Base-by-base conservation (phyloP, 2,329 filamentous ascomycete genomes). In the Cladophialophora carrionii region DNA sequence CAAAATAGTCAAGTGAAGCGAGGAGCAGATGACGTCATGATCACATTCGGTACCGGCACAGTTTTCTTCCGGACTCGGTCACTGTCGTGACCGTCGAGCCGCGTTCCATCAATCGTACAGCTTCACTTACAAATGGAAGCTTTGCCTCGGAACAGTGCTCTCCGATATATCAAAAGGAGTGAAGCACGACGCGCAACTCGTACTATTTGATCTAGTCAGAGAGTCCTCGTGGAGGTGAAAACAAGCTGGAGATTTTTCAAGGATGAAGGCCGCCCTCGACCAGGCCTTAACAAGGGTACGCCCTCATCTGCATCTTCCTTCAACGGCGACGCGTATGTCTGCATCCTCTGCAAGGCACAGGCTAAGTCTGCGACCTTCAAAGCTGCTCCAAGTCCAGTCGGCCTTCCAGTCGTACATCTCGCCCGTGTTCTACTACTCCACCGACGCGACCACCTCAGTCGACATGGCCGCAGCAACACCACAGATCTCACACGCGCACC, bases 221-320 rank as follows among this genome's bases (percentile, higher is more conserved):
- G 37, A 17, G 17, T 7, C n/a, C 17, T 43, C 37, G 7, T 5
- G 17, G 37, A 17, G 34, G 20, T 9, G 14, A 20, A 8, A 22
- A 41, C 20, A 5, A 24, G 46, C 3, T 5, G 22, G 17, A 29
- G 14, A 17, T n/a, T 41, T 12, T 14, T n/a, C 17, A n/a, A 37
- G 29, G 20, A 65, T 65, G 63, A 65, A 62, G 34, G 46, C 31
- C 46, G 57, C 53, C 9, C 46, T 65, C 2, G 48, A 57, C 46
- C 62, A 67, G 58, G 65, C 49, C 24, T 56, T 67, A 26, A 58
- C 62, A 59, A 62, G 62, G 55, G 65, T 67, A 67, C 62, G 65
- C 46, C 29, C 31, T 46, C 53, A 4, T 34, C 55, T 49, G 20
- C 37, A n/a, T 34, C 17, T 37, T 34, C 20, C 52, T 22, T 17